Base-by-base conservation (phyloP, 169 alveolate species). In the Hammondia hammondi region DNA sequence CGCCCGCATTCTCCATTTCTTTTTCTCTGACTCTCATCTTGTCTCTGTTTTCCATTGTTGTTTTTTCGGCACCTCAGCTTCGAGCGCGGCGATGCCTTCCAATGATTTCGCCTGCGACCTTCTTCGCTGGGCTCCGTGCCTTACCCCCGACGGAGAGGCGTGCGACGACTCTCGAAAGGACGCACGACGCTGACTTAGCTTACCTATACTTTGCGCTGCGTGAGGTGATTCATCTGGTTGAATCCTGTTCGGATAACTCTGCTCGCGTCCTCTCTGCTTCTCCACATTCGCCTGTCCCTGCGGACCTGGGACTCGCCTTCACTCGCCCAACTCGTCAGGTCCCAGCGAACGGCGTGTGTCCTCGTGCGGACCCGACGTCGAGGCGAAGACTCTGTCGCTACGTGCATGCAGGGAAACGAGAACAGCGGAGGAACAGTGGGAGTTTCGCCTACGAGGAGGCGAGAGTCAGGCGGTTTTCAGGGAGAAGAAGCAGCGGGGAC, bases 161-260 rank as follows among this genome's bases (percentile, higher is more conserved):
- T 32, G 81, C 45, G 46, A 81, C 48, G 46, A 89, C 70, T n/a
- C 27, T 7, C 48, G 92, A 92, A 84, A 81, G 91, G 35, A 70
- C 61, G 56, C 94, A 92, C 70, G 94, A 92, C 85, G 81, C 57
- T 17, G 94, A 92, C 45, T 91, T 82, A n/a, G 94, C 94, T 32
- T 85, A 85, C 35, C 67, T 48, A 7, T 92, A 92, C 91, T 92
- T 92, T 37, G 94, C 94, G 24, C 45, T 92, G 43, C 81, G 94
- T 17, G 94, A 81, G 6, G 91, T 91, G 17, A 48, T 92, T 19
- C 91, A 77, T 19, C 92, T 92, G 27, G 71, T 92, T 9, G 92
- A 61, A 48, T 45, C 85, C 85, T 81, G 87, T 46, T 24, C 56
- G 27, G 48, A 24, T 1, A 46, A 5, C 48, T 24, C 87, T 0